Base-by-base conservation (phyloP, 2,329 filamentous ascomycete genomes). In the Claviceps fusiformis region DNA sequence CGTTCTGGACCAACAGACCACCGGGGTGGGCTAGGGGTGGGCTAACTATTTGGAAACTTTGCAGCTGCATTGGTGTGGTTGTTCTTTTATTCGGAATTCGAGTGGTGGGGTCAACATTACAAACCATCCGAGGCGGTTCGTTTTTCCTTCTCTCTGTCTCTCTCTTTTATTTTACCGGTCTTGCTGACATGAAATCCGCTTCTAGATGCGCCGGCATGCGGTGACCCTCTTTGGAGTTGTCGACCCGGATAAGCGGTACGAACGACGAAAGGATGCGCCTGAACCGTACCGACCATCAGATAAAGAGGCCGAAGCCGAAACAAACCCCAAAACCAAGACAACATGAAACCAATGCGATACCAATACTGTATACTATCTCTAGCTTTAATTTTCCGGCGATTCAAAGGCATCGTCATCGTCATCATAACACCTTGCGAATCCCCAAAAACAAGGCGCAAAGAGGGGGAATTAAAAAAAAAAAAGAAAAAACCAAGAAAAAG, bases 41-140 rank as follows among this genome's bases (percentile, higher is more conserved):
- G 45, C 19, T 45, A 9, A 39, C 27, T 33, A 27, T 31, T 33
- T 39, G 7, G 17, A 19, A 27, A 9, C 37, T 24, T 1, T 11
- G 1, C 50, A 73, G 71, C 63, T 56, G 67, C 71, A 1, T 53
- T 74, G n/a, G 57, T 67, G 49, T 72, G 65, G 61, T 61, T 71
- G 9, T 60, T 72, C 4, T 72, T 73, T 61, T 74, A 67, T 58
- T 70, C 70, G 11, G 73, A 75, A 56, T 71, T 73, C 37, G 69
- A 74, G 55, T 74, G 71, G 64, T 73, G 67, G 64, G 72, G 72
- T n/a, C 62, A 67, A 54, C 63, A 68, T 46, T 73, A 73, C 52
- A 72, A 70, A 57, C 71, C 72, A 5, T 68, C 67, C 7, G 70
- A 73, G 54, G 71, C 74, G 68, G 72, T 70, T 45, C 29, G 45